Evolutionary conservation across 768 basidiomycete genomes (phyloP).

Genomic region (Rhizopogon vinicolor): DNA sequence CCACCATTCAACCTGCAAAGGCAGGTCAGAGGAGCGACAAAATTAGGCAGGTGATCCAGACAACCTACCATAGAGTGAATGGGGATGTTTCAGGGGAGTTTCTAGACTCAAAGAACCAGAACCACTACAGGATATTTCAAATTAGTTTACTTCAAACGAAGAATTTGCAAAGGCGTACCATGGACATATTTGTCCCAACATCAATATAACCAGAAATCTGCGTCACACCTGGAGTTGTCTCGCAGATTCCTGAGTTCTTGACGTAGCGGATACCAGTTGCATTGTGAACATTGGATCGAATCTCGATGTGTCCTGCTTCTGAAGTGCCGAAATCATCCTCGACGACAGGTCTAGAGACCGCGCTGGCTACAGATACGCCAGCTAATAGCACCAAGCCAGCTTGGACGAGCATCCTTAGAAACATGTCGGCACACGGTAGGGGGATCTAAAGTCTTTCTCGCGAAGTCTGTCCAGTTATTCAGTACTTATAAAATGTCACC

Average conservation of each 20-base stretch:
- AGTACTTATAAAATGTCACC: background rate
- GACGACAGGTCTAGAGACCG: background rate
- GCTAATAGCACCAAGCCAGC: background rate
- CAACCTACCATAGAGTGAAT: conserved; percentile 54
- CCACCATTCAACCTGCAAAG: conserved; percentile 49
- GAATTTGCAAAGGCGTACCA: conserved; percentile 32
- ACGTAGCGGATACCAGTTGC: conserved; percentile 41
- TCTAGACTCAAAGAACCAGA: conserved; percentile 71
- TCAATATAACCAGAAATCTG: conserved; percentile 63
- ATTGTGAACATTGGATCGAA: conserved; percentile 14
- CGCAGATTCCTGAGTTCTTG: conserved; percentile 57
- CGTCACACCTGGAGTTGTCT: conserved; percentile 56
- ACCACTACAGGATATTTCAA: conserved; percentile 55
- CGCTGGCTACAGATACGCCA: background rate
- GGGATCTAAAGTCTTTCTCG: background rate
- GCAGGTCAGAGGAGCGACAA: background rate
- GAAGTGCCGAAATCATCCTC: background rate
- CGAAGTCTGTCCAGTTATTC: background rate
- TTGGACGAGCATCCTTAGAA: background rate
- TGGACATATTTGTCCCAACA: conserved; percentile 52
- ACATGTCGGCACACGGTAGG: conserved; percentile 8
- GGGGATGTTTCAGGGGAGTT: conserved; percentile 56
- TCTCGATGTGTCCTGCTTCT: background rate
- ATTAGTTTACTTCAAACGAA: background rate
- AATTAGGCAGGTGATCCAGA: background rate